Base-by-base conservation (phyloP, 345 rosid genomes). In the Rhizophora mangle region DNA sequence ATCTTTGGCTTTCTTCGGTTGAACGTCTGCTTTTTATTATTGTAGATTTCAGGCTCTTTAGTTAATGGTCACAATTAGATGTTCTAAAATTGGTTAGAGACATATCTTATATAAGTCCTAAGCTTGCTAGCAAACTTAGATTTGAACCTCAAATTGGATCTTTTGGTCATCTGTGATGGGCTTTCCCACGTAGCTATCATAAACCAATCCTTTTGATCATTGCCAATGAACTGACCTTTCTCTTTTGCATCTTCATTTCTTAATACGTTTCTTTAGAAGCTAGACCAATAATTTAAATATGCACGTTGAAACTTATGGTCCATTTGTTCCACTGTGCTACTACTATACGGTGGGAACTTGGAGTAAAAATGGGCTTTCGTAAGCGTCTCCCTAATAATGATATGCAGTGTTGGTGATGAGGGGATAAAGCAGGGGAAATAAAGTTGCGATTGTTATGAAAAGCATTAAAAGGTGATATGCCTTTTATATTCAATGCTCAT, bases 401-500 rank as follows among this genome's bases (percentile, higher is more conserved):
- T 53, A n/a, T 1, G 20, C 22, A 3, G 22, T 22, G 60, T 8
- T 21, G 27, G 22, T 8, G 22, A 21, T 55, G 16, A 22, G 27
- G 3, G 16, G 60, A 55, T 43, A 43, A 43, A 43, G 49, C 49
- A 13, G 15, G 49, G 49, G 49, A 15, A 13, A 43, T 34, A 43
- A 43, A 3, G 18, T 43, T 15, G 18, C 4, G 1, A 43, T 43
- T 13, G 16, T 43, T 13, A 30, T 55, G 70, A 72, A 63, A 3
- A 76, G 63, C 73, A 74, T 65, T 63, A 59, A 56, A 63, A 64
- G 60, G 36, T 19, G 27, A 22, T 16, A 55, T 55, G 60, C 49
- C 46, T 53, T 58, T 49, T 27, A 67, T 77, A 51, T 62, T 15
- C 68, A 68, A 47, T 72, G 76, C 82, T 76, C 74, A 61, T 39